Base-by-base conservation (phyloP, 768 basidiomycete species). In the Boletus subcaerulescens region DNA sequence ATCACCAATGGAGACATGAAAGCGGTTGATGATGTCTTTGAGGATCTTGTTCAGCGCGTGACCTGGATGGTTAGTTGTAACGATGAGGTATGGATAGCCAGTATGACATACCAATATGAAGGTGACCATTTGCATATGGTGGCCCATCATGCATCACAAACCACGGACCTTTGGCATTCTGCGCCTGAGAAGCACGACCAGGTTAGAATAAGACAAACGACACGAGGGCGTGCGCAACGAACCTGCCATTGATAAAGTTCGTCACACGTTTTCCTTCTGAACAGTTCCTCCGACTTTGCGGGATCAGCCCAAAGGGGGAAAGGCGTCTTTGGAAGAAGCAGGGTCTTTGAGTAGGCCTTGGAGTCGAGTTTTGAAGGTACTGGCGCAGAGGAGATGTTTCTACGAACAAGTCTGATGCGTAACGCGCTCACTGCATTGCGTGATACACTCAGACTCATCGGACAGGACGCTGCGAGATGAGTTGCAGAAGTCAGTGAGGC, bases 61-160 rank as follows among this genome's bases (percentile, higher is more conserved):
- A 8, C 96, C 95, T 97, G 55, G 7, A 24, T 8, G 38, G 11
- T 38, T 35, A 29, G 13, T 36, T 22, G 59, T 14, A 52, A 36
- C 5, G 20, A 40, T 14, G 18, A 36, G 33, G n/a, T n/a, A 3
- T 15, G 31, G 26, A 29, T 20, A 32, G 33, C 12, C 3, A 43
- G 29, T 26, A 18, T 38, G 29, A 45, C 74, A 56, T 59, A 96
- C 95, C 96, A 78, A 95, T 94, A 67, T 99, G 96, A 40, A 99
- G 74, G 67, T 91, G 83, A 0, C 97, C 97, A 66, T 99, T 99
- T 2, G 96, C 96, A 65, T 98, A 98, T 0, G 97, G 97, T 32
- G 96, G 96, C 0, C 96, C 97, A 69, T 99, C 96, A 60, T 96
- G 94, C 48, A 95, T 76, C 13, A 97, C 86, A 63, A 94, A 98